Evolutionary conservation across 2,329 filamentous ascomycete species (phyloP).

Genomic region (Botrytis hyacinthi): DNA sequence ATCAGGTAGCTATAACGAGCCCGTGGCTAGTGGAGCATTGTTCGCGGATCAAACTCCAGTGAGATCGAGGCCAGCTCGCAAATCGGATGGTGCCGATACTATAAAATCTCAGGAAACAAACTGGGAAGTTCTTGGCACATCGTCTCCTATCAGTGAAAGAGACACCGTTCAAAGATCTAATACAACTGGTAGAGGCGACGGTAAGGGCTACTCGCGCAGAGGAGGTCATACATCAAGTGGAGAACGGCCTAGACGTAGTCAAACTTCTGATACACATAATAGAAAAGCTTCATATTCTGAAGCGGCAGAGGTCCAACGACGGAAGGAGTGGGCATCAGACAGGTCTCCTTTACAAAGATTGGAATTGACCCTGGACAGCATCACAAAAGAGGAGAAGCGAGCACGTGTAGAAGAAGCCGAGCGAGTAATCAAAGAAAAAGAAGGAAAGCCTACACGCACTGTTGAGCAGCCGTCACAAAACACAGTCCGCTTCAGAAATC

Average conservation of each 20-base stretch:
- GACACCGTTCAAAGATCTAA: slow-evolving; percentile 4
- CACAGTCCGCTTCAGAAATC: slow-evolving; percentile 37
- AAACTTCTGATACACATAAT: slow-evolving; percentile 24
- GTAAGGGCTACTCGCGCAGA: slow-evolving; percentile 26
- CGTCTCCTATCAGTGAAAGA: slow-evolving; percentile 21
- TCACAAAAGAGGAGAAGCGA: slow-evolving; percentile 94
- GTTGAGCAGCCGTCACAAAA: slow-evolving; percentile 33
- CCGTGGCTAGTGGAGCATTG: slow-evolving; percentile 43
- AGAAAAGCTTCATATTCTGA: slow-evolving; percentile 42
- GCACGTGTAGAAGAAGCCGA: slow-evolving; percentile 83
- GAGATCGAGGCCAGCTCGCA: slow-evolving; percentile 35
- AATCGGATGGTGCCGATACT: slow-evolving; percentile 33
- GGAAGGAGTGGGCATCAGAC: slow-evolving; percentile 69
- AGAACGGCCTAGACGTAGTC: slow-evolving; percentile 27
- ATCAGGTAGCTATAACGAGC: slow-evolving; percentile 55
- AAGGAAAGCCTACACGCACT: slow-evolving; percentile 42
- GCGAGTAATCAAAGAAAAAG: slow-evolving; percentile 56
- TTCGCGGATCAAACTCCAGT: slow-evolving; percentile 38
- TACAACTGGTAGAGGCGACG: slow-evolving; percentile 26
- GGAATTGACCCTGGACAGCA: slow-evolving; percentile 84
- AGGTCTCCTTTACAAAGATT: slow-evolving; percentile 91
- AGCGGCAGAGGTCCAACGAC: slow-evolving; percentile 38
- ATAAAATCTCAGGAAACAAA: slow-evolving; percentile 29
- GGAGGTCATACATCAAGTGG: slow-evolving; percentile 24
- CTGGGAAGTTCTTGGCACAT: slow-evolving; percentile 24